Conservation (phyloP, 768 basidiomycete species). For the Sutorius australiensis region DNA sequence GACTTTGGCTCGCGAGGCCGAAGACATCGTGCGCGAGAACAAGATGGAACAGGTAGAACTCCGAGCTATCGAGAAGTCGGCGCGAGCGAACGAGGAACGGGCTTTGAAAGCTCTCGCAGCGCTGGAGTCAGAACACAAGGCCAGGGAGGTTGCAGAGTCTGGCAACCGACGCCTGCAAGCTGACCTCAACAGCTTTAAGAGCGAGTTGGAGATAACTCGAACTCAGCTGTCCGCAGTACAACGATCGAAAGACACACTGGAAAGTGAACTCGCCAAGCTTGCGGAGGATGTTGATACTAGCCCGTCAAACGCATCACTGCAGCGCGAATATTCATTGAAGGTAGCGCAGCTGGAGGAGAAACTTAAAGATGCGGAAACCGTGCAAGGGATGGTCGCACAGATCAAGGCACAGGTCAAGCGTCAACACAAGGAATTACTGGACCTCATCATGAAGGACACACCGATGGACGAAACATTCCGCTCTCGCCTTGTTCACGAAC, state of each 20-base stretch:
- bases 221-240: constrained; percentile 52
- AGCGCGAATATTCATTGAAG: constrained; percentile 59
- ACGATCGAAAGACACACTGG: constrained; percentile 62
- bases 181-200: constrained; percentile 53
- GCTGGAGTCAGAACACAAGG: constrained; percentile 63
- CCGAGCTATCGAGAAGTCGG: constrained; percentile 65
- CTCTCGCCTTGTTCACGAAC: constrained; percentile 55
- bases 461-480: constrained; percentile 62
- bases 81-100: constrained; percentile 58
- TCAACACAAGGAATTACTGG: constrained; percentile 69
- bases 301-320: constrained; percentile 53
- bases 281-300: constrained; percentile 56
- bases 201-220: constrained; percentile 53
- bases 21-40: constrained; percentile 73
- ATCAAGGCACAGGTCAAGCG: constrained; percentile 61
- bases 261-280: constrained; percentile 61
- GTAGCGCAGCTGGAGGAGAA: constrained; percentile 62
- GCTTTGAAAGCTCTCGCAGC: constrained; percentile 52
- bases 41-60: constrained; percentile 66
- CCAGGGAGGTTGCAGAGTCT: constrained; percentile 63
- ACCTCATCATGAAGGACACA: constrained; percentile 54
- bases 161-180: constrained; percentile 56
- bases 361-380: constrained; percentile 52
- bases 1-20: constrained; percentile 72
- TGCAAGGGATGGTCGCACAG: constrained; percentile 45